These are phyloP conservation scores for Morella rubra DNA, from an alignment of 306 rosid species.

Conservation along the genomic window DNA sequence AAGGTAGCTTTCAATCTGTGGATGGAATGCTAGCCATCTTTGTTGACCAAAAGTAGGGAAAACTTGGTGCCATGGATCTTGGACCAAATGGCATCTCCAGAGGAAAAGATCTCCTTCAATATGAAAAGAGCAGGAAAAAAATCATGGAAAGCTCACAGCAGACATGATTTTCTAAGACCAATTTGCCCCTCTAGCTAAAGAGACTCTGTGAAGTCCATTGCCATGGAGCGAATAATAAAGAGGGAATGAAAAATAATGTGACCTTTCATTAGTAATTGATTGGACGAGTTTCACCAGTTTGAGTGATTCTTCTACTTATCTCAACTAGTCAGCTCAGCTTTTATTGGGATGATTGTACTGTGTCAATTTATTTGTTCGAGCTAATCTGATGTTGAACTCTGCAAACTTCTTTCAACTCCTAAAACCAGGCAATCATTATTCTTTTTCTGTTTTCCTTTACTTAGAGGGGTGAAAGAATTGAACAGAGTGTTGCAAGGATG, in stretches of 20 bases:
- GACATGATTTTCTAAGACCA: not conserved
- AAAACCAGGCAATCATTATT: not conserved
- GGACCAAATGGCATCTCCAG: not conserved
- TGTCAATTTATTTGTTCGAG: not conserved
- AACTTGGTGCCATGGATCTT: not conserved
- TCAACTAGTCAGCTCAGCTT: not conserved
- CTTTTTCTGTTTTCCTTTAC: conserved; percentile 22
- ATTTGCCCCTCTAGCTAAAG: not conserved
- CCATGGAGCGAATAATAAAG: not conserved
- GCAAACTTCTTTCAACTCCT: not conserved
- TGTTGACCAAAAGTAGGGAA: not conserved
- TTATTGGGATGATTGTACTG: not conserved
- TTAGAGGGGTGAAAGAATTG: conserved; percentile 82
- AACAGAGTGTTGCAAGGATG: conserved; percentile 91
- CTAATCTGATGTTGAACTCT: not conserved
- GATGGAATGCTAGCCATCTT: not conserved
- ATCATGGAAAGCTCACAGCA: no score
- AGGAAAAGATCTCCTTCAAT: not conserved
- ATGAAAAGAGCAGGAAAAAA: no score
- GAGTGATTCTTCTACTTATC: not conserved
- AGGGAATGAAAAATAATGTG: not conserved
- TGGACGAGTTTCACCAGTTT: not conserved
- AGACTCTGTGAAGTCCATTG: not conserved
- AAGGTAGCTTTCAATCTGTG: not conserved
- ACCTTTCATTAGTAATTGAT: not conserved